Base-by-base conservation (phyloP, 1,284 basidiomycete species). In the Taiwanofungus camphoratus region DNA sequence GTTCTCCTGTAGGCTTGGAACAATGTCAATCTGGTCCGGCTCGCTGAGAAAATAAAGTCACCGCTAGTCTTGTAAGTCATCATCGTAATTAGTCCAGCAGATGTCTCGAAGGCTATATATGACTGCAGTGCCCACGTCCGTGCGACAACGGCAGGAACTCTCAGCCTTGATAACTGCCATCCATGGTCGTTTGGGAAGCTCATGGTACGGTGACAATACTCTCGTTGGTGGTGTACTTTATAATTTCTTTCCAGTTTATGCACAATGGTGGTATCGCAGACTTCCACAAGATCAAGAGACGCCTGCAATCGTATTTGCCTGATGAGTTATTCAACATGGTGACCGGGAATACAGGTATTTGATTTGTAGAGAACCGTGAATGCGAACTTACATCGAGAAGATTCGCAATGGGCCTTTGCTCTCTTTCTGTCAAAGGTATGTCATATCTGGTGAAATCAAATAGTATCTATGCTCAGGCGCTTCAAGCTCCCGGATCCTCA, bases 351-450 rank as follows among this genome's bases (percentile, higher is more conserved):
- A 96, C 92, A n/a, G 89, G 89, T 85, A 53, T n/a, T n/a, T n/a
- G n/a, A n/a, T n/a, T n/a, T n/a, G n/a, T n/a, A n/a, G n/a, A n/a
- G n/a, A n/a, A n/a, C n/a, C n/a, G n/a, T n/a, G n/a, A n/a, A n/a
- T n/a, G n/a, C n/a, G n/a, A n/a, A n/a, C n/a, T n/a, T n/a, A n/a
- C n/a, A n/a, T n/a, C n/a, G n/a, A n/a, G n/a, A 36, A 88, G 92
- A 95, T 63, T 93, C 92, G 1, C 92, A 97, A 71, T 96, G 92
- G 92, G 85, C 90, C 5, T 97, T 96, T 59, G 92, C 90, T 8
- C 67, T 95, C 37, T 90, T 93, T 62, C 66, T 97, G 18, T 88
- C 90, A 3, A 92, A 88, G 70, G 91, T 84, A 39, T 37, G 66
- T 52, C 23, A 36, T 38, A 24, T n/a, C 22, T 16, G 20, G 36